Evolutionary conservation across 2,329 filamentous ascomycete species (phyloP).

Genomic region (Aspergillus costaricaensis): DNA sequence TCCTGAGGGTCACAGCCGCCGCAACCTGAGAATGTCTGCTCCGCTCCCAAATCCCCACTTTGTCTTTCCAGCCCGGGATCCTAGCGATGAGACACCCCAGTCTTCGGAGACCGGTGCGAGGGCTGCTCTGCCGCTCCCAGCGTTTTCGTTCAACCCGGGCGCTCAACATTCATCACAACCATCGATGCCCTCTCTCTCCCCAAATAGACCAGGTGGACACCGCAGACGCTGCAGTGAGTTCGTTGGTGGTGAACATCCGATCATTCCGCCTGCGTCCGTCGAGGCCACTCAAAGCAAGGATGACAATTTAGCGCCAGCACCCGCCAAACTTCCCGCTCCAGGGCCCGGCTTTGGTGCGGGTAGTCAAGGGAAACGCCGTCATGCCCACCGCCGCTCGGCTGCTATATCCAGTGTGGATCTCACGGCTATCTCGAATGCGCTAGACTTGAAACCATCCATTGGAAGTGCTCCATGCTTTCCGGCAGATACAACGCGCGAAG

Average conservation of each 20-base stretch:
- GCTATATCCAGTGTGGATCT: conserved; percentile 85
- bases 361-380: conserved; percentile 63
- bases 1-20: conserved; percentile 25
- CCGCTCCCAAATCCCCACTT: conserved; percentile 63
- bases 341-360: conserved; percentile 45
- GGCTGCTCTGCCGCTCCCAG: conserved; percentile 35
- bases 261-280: conserved; percentile 60
- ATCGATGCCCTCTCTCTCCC: conserved; percentile 59
- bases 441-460: conserved; percentile 46
- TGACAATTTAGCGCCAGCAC: conserved; percentile 24
- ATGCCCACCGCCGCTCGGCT: conserved; percentile 76
- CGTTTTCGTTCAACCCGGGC: conserved; percentile 43
- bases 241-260: conserved; percentile 65
- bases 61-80: conserved; percentile 58
- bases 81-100: conserved; percentile 24
- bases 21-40: conserved; percentile 31
- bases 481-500: conserved; percentile 40
- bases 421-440: conserved; percentile 53
- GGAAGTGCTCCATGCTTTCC: conserved; percentile 62
- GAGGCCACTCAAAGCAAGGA: conserved; percentile 49
- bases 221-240: conserved; percentile 83
- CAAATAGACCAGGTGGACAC: conserved; percentile 61
- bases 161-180: conserved; percentile 47
- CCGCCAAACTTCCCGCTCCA: conserved; percentile 29
- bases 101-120: conserved; percentile 55